Conservation (phyloP, 2,329 filamentous ascomycete species). For the Didymella lethalis region DNA sequence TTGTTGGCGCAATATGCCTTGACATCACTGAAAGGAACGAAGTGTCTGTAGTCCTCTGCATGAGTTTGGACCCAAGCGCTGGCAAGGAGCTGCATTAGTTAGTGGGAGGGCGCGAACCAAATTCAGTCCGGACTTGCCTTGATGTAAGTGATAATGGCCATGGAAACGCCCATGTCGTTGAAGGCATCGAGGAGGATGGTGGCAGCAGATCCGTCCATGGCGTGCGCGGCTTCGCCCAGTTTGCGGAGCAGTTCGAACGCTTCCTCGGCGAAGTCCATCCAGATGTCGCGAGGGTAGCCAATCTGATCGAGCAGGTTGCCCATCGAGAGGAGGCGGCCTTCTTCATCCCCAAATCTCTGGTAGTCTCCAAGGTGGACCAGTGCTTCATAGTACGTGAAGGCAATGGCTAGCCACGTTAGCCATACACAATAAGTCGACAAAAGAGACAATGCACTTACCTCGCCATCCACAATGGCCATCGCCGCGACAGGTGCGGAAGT, state of each 20-base stretch:
- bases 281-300: constrained; percentile 73
- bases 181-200: constrained; percentile 70
- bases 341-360: constrained; percentile 72
- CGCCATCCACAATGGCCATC: constrained; percentile 98
- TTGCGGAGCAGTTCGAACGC: constrained; percentile 73
- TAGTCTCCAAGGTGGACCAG: constrained; percentile 73
- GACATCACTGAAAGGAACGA: constrained; percentile 66
- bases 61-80: constrained; percentile 84
- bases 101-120: constrained; percentile 15
- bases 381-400: constrained; percentile 91
- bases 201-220: constrained; percentile 60
- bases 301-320: constrained; percentile 73
- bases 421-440: constrained; percentile 4
- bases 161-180: constrained; percentile 73
- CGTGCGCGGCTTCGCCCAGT: constrained; percentile 65
- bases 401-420: constrained; percentile 72
- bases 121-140: constrained; percentile 56
- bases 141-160: constrained; percentile 84
- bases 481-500: constrained; percentile 86
- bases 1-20: constrained; percentile 72
- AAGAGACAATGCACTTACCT: constrained; percentile 67
- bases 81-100: constrained; percentile 71
- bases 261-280: constrained; percentile 84
- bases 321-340: constrained; percentile 74
- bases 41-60: constrained; percentile 72